phyloP scores from a whole-genome alignment of 495 filamentous ascomycete species.

The Daldinia caldariorum region DNA sequence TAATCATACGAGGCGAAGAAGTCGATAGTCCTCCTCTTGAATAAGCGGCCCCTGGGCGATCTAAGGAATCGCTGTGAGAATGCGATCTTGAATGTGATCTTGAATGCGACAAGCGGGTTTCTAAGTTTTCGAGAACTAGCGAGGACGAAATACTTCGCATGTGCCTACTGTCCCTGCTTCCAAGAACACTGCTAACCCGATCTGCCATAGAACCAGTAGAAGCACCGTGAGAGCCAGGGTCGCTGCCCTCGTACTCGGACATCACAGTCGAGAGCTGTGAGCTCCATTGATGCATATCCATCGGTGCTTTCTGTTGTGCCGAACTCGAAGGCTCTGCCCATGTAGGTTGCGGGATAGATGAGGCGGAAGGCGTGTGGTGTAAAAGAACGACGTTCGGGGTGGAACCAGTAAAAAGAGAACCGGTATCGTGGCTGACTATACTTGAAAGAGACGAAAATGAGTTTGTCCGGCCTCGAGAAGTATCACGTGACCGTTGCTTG shows the following conservation, averaged over 20 bases:
- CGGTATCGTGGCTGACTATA: constrained; percentile 57
- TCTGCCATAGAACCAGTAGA: constrained; percentile 54
- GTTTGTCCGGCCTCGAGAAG: constrained; percentile 55
- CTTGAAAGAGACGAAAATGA: constrained; percentile 63
- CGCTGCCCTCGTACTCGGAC: constrained; percentile 68
- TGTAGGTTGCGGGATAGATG: constrained; percentile 44
- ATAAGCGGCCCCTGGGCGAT: constrained; percentile 50
- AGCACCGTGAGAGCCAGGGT: constrained; percentile 53
- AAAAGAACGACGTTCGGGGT: constrained; percentile 44
- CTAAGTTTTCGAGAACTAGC: constrained; percentile 48
- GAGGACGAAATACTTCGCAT: constrained; percentile 65
- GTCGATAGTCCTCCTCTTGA: constrained; percentile 45
- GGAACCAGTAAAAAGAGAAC: constrained; percentile 45
- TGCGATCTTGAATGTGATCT: constrained; percentile 42
- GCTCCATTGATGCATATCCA: constrained; percentile 69
- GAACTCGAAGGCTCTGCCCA: constrained; percentile 34
- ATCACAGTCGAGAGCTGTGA: constrained; percentile 78
- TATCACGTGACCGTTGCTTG: constrained; percentile 60
- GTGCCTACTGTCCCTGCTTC: constrained; percentile 58
- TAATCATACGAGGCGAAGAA: constrained; percentile 50
- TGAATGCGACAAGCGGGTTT: constrained; percentile 47
- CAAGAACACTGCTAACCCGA: constrained; percentile 53
- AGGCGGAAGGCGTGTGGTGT: constrained; percentile 40
- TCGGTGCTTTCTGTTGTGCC: constrained; percentile 36
- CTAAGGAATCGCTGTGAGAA: constrained; percentile 54